These are phyloP conservation scores for Colletotrichum sp. DNA, from an alignment of 2,329 filamentous ascomycete genomes.

Conservation along the genomic window DNA sequence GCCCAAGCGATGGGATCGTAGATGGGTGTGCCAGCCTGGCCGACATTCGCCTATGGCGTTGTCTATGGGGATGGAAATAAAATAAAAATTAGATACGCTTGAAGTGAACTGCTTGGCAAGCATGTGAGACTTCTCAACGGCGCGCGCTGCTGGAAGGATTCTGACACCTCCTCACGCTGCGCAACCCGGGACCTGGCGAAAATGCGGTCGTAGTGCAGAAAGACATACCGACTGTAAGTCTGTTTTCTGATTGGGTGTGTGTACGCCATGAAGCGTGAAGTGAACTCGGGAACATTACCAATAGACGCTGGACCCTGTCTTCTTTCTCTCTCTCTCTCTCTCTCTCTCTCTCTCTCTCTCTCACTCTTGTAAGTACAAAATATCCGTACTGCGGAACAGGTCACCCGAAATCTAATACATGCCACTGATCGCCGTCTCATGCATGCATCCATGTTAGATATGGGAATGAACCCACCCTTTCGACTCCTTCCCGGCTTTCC, in stretches of 20 bases:
- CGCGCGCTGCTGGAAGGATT: neutral
- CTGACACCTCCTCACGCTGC: neutral
- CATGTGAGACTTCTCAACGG: conserved; percentile 8
- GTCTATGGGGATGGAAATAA: neutral
- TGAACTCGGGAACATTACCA: neutral
- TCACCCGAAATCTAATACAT: neutral
- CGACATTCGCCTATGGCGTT: neutral
- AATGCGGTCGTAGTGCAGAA: neutral
- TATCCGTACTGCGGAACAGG: neutral
- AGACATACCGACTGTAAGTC: neutral
- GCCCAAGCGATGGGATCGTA: neutral
- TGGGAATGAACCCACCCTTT: neutral
- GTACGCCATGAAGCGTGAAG: neutral
- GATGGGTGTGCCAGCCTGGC: neutral
- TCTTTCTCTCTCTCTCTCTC: neutral
- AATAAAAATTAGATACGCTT: neutral
- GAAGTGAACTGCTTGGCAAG: neutral
- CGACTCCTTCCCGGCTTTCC: neutral
- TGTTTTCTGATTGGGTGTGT: neutral
- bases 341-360: neutral
- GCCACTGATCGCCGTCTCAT: neutral
- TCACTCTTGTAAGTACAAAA: neutral
- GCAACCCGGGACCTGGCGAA: neutral
- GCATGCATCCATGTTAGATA: neutral
- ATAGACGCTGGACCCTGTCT: neutral